Conservation (phyloP, 768 basidiomycete species). For the Mycena haematopus region DNA sequence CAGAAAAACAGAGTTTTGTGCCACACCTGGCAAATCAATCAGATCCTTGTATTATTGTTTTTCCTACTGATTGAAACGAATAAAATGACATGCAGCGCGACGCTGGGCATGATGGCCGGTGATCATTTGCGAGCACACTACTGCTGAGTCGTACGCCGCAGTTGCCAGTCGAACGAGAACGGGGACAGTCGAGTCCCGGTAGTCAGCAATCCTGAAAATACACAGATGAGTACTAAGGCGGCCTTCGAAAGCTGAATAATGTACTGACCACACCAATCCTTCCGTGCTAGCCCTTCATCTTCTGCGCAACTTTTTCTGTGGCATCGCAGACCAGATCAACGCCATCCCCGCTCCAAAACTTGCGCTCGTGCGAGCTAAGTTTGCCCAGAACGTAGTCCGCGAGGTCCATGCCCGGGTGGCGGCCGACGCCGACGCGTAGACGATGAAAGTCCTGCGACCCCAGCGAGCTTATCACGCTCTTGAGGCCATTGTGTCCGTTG, state of each 20-base stretch:
- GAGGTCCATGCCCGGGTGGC: constrained; percentile 54
- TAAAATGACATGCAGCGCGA: not conserved
- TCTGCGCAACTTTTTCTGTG: constrained; percentile 57
- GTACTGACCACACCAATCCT: not conserved
- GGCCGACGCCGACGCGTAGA: constrained; percentile 78
- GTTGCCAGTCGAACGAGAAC: too few relatives aligned
- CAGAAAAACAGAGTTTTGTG: not conserved
- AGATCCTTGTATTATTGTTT: not conserved
- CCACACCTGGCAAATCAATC: not conserved
- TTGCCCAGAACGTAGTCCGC: constrained; percentile 68
- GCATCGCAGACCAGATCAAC: constrained; percentile 64
- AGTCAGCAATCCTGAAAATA: not conserved
- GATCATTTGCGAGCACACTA: not conserved
- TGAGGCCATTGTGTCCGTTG: constrained; percentile 83
- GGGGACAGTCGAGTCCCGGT: not conserved
- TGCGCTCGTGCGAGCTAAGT: constrained; percentile 62
- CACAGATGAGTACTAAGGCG: too few relatives aligned
- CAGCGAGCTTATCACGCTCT: constrained; percentile 71
- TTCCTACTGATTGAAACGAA: not conserved
- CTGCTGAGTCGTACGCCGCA: not conserved
- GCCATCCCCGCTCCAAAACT: constrained; percentile 70
- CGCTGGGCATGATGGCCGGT: not conserved
- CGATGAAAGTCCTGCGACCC: constrained; percentile 72
- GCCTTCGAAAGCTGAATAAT: not conserved
- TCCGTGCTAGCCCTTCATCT: constrained; percentile 23